Evolutionary conservation across 2,329 filamentous ascomycete species (phyloP).

Genomic region (Didymella keratinophila): DNA sequence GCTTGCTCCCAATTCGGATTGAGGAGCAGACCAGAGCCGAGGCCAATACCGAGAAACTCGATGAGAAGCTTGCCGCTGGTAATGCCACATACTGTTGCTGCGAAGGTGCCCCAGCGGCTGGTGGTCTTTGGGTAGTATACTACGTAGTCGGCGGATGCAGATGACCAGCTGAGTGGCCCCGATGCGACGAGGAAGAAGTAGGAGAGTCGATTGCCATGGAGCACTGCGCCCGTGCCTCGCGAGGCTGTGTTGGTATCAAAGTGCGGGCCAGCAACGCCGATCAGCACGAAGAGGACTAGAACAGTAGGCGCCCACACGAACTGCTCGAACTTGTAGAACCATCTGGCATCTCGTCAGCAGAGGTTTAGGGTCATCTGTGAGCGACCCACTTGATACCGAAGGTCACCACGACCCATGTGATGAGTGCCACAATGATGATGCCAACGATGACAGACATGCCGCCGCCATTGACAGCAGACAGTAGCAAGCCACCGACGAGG

Average conservation of each 20-base stretch:
- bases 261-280: slow-evolving; percentile 47
- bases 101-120: slow-evolving; percentile 61
- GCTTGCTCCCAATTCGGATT: slow-evolving; percentile 63
- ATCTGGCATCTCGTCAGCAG: not conserved
- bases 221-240: slow-evolving; percentile 56
- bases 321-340: slow-evolving; percentile 39
- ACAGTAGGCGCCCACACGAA: slow-evolving; percentile 38
- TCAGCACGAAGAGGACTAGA: slow-evolving; percentile 36
- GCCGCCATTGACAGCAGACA: slow-evolving; percentile 65
- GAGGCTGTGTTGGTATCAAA: slow-evolving; percentile 63
- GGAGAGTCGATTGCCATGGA: slow-evolving; percentile 65
- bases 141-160: slow-evolving; percentile 69
- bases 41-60: slow-evolving; percentile 67
- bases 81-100: slow-evolving; percentile 64
- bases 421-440: slow-evolving; percentile 63
- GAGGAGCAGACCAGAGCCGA: slow-evolving; percentile 63
- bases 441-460: slow-evolving; percentile 66
- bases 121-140: slow-evolving; percentile 67
- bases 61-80: slow-evolving; percentile 64
- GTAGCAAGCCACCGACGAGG: slow-evolving; percentile 67
- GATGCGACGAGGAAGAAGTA: slow-evolving; percentile 74
- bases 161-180: slow-evolving; percentile 67
- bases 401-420: slow-evolving; percentile 34
- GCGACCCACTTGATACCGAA: slow-evolving; percentile 32
- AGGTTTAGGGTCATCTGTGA: not conserved